Evolutionary conservation across 768 basidiomycete genomes (phyloP), one percentile per base, ranked within the genome.

Genomic region (Tylopilus plumbeoviolaceoides): DNA sequence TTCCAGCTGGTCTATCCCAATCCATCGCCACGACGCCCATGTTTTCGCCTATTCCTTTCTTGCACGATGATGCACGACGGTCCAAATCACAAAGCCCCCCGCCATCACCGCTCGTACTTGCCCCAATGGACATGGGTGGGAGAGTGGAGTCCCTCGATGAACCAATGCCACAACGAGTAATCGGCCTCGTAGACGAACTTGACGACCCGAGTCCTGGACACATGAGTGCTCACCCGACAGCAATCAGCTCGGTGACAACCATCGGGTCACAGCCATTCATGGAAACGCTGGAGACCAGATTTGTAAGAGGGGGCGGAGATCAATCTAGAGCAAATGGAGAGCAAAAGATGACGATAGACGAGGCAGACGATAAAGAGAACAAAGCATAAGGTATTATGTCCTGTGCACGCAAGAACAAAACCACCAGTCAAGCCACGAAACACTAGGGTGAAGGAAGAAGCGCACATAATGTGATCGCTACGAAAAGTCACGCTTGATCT

Each of bases 1-100:
- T 80, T 42, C 67, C 78, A 17, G 68, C 78, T 20, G 74, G 76
- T 38, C 70, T 76, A 15, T 72, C 75, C 12, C 77, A 79, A 51
- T 81, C 83, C 27, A 75, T 75, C 39, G 88, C 91, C 1, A 75
- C 81, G 43, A 93, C 91, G 11, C 91, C 91, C 4, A 73, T 93
- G 48, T 93, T 92, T 70, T 89, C 88, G 3, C 91, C 91, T 5
- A 92, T 93, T 54, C 82, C 91, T 7, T 93, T 93, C 77, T 72
- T 91, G 23, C 90, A 92, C 62, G 82, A 85, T 46, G 89, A 91
- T 66, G 85, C 88, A 18, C 80, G 90, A 51, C 80, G 87, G 48
- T 89, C 88, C 36, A 83, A 83, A 63, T 90, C 87, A 20, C 84
- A 78, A 53, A 91, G 87, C 60, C 89, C 88, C 15, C 87, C 87